phyloP scores from a whole-genome alignment of 2,329 filamentous ascomycete genomes.

The Venturia oleaginea region DNA sequence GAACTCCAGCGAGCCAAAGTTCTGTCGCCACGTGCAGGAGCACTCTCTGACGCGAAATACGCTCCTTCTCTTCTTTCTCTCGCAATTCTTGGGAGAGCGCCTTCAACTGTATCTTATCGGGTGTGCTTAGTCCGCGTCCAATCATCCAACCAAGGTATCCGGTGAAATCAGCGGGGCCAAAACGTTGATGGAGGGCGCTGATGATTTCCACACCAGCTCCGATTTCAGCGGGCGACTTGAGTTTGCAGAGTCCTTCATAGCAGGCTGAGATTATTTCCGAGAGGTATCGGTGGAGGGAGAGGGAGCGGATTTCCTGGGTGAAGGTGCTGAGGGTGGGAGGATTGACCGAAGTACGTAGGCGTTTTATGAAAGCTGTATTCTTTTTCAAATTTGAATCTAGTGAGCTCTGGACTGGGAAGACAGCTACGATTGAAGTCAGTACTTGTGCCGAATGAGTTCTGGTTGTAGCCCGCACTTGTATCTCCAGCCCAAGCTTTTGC shows the following conservation, averaged over 20 bases:
- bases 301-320: conserved; percentile 76
- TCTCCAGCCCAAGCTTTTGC: conserved; percentile 82
- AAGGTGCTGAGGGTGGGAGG: conserved; percentile 72
- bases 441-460: conserved; percentile 15
- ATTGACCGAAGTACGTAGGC: conserved; percentile 81
- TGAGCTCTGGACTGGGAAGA: conserved; percentile 66
- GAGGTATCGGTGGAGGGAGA: conserved; percentile 92
- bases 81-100: conserved; percentile 68
- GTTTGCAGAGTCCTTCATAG: conserved; percentile 84
- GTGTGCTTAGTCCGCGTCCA: conserved; percentile 81
- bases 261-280: conserved; percentile 95
- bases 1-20: conserved; percentile 83
- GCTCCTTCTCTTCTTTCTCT: conserved; percentile 93
- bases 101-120: conserved; percentile 79
- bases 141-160: conserved; percentile 87
- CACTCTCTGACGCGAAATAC: conserved; percentile 73
- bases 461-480: conserved; percentile 49
- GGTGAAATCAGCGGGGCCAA: conserved; percentile 83
- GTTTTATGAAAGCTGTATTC: conserved; percentile 97
- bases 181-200: conserved; percentile 90
- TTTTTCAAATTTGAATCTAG: conserved; percentile 96
- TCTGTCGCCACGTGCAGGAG: conserved; percentile 88
- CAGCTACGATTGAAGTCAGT: conserved; percentile 43
- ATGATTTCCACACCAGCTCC: conserved; percentile 87
- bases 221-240: conserved; percentile 87